Percentiles rank a stretch among this genome's conserved stretches.
Evolutionary conservation across 345 rosid genomes (phyloP).

Genomic region (Aegle marmelos): DNA sequence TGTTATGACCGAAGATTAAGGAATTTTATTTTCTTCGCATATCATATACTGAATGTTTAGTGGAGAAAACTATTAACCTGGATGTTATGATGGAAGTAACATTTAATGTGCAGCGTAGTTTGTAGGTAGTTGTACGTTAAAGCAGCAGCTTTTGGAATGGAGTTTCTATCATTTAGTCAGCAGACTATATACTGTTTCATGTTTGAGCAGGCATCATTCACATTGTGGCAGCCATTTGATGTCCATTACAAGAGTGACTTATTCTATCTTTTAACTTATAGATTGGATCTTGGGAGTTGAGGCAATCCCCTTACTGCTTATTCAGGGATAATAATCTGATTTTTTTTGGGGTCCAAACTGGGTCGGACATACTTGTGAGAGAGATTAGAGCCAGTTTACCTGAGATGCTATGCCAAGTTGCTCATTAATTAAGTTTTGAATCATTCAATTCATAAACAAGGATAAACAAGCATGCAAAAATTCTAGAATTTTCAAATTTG

Average conservation of each 20-base stretch:
- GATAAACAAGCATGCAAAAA: neutral
- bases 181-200: neutral
- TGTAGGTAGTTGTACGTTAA: neutral
- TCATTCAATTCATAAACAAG: neutral
- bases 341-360: neutral
- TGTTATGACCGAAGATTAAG: neutral
- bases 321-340: neutral
- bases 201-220: neutral
- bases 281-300: neutral
- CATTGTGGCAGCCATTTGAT: neutral
- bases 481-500: neutral
- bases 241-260: neutral
- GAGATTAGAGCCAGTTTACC: neutral
- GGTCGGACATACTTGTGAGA: neutral
- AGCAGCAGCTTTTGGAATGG: neutral
- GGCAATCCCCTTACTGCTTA: neutral
- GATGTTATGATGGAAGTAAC: neutral
- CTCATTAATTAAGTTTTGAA: neutral
- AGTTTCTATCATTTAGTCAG: neutral
- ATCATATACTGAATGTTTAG: neutral
- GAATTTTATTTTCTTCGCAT: neutral
- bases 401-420: neutral
- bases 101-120: neutral
- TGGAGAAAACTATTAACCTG: neutral
- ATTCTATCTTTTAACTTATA: neutral